A percentile compares a stretch with the other conserved stretches of the same genome.
Evolutionary conservation across 2,329 filamentous ascomycete species (phyloP).

Genomic region (Xylaria sp.): DNA sequence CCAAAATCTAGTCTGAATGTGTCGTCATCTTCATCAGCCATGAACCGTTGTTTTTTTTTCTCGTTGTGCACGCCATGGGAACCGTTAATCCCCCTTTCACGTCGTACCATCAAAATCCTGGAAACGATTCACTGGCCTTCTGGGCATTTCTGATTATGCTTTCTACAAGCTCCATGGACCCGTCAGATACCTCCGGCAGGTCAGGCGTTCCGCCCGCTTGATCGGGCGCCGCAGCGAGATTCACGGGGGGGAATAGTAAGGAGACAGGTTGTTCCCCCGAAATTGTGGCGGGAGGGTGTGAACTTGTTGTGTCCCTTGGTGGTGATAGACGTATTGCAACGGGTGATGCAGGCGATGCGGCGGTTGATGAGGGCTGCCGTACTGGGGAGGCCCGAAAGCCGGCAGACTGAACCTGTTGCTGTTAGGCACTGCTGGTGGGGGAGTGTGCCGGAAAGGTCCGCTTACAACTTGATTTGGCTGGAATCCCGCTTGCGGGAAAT

Average conservation of each 20-base stretch:
- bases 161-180: constrained; percentile 49
- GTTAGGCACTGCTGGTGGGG: constrained; percentile 49
- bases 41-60: constrained; percentile 15
- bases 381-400: constrained; percentile 35
- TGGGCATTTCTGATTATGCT: constrained; percentile 49
- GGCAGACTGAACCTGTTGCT: constrained; percentile 46
- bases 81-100: not conserved
- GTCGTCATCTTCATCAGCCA: constrained; percentile 28
- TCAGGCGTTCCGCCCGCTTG: constrained; percentile 35
- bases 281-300: constrained; percentile 2
- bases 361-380: constrained; percentile 31
- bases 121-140: constrained; percentile 43
- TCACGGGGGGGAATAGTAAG: not conserved
- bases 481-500: constrained; percentile 39
- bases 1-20: constrained; percentile 14
- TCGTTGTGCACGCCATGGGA: not conserved
- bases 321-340: constrained; percentile 16
- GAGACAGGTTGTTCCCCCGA: constrained; percentile 6
- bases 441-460: constrained; percentile 47
- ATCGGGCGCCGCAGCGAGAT: not conserved
- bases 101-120: not conserved
- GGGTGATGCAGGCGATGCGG: constrained; percentile 9
- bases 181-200: constrained; percentile 48
- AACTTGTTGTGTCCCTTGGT: constrained; percentile 7
- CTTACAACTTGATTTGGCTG: constrained; percentile 50